Conservation (phyloP, 108 stramenopile species). For the Fragilaria crotonensis region DNA sequence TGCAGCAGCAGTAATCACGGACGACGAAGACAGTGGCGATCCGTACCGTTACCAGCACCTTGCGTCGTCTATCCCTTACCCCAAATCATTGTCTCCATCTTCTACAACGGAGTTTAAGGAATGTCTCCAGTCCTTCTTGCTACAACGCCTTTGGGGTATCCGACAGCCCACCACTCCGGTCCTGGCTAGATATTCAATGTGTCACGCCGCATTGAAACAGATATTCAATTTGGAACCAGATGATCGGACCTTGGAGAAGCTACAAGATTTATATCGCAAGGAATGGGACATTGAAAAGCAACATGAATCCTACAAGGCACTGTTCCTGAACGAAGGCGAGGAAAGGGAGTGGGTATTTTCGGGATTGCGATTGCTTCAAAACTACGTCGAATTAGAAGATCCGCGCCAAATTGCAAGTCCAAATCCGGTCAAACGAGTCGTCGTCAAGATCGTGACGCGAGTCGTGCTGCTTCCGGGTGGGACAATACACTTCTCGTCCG, state of each 20-base stretch:
- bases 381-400: conserved; percentile 74
- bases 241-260: conserved; percentile 56
- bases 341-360: conserved; percentile 75
- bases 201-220: conserved; percentile 75
- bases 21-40: no score
- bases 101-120: conserved; percentile 60
- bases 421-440: conserved; percentile 53
- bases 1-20: no score
- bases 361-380: conserved; percentile 57
- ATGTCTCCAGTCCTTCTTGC: conserved; percentile 83
- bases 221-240: conserved; percentile 65
- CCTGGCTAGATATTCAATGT: conserved; percentile 61
- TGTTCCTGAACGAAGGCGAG: conserved; percentile 39
- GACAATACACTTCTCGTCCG: conserved; percentile 38
- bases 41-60: no score
- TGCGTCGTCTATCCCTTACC: conserved; percentile 60
- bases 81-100: conserved; percentile 69
- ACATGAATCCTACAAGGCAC: conserved; percentile 32
- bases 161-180: conserved; percentile 51
- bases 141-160: conserved; percentile 68
- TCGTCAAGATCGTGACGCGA: neutral
- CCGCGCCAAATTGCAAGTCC: conserved; percentile 34
- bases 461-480: neutral
- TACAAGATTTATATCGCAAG: conserved; percentile 73
- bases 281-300: conserved; percentile 43